Conservation (phyloP, 441 rosid genomes). For the Jatropha podagrica region DNA sequence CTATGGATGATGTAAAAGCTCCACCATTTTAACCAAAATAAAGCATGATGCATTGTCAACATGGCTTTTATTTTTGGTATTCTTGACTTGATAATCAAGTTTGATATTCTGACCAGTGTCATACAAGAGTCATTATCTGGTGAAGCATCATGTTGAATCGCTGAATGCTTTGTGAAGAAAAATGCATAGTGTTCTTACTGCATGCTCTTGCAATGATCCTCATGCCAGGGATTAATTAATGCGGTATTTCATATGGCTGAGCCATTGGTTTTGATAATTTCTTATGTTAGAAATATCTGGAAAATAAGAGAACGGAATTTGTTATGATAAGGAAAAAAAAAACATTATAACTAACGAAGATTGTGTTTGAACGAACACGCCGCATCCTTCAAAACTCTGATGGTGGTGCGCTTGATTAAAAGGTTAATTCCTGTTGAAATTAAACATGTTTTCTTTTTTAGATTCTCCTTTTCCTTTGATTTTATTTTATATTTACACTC, state of each 20-base stretch:
- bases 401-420: neutral
- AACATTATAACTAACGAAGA: neutral
- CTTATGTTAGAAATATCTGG: neutral
- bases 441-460: neutral
- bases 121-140: neutral
- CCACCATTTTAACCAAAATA: neutral
- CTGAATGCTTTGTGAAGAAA: neutral
- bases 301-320: neutral
- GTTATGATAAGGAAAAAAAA: neutral
- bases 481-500: neutral
- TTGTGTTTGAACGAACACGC: neutral
- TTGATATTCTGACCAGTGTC: neutral
- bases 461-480: neutral
- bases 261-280: neutral
- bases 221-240: too few relatives aligned
- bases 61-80: neutral
- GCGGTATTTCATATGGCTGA: neutral
- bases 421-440: neutral
- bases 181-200: neutral
- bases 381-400: neutral
- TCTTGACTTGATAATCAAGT: neutral
- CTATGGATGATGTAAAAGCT: neutral
- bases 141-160: neutral
- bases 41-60: neutral
- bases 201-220: neutral